A percentile compares a stretch with the other conserved stretches of the same genome.
Evolutionary conservation across 169 alveolate genomes (phyloP).

Genomic region (Plasmodium sp.): DNA sequence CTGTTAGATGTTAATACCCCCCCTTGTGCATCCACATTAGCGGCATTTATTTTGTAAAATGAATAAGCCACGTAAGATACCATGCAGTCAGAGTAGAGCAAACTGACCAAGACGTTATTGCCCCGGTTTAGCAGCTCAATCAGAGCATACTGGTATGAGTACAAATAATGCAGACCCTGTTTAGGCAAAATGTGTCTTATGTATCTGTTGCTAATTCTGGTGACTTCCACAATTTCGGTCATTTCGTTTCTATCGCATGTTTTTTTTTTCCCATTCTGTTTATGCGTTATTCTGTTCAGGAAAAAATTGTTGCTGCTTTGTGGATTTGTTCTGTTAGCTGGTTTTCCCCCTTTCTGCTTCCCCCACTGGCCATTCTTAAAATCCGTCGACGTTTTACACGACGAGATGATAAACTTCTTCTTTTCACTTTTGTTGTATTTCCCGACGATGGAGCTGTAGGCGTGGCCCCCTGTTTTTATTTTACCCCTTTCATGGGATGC

Average conservation of each 20-base stretch:
- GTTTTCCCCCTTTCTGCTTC: neutral
- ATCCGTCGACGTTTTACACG: neutral
- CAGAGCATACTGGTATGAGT: constrained; percentile 50
- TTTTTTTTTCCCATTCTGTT: constrained; percentile 4
- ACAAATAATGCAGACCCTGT: constrained; percentile 9
- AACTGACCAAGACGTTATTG: constrained; percentile 16
- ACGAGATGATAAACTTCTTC: constrained; percentile 40
- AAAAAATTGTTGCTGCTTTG: constrained; percentile 6
- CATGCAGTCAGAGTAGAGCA: constrained; percentile 45
- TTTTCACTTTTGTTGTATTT: constrained; percentile 72
- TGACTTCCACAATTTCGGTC: constrained; percentile 1
- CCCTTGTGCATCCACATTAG: neutral
- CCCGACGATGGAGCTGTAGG: constrained; percentile 1
- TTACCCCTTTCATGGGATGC: neutral
- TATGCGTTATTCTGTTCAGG: constrained; percentile 21
- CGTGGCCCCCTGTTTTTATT: neutral
- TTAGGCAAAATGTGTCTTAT: constrained; percentile 9
- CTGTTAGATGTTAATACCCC: neutral
- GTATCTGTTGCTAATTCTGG: constrained; percentile 17
- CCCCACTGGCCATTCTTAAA: neutral
- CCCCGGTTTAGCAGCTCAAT: constrained; percentile 35
- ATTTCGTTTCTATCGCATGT: neutral
- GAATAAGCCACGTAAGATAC: constrained; percentile 48
- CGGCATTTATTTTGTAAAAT: constrained; percentile 36
- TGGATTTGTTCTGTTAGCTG: neutral